Conservation (phyloP, 345 rosid species). For the Hibiscus tridactylites region DNA sequence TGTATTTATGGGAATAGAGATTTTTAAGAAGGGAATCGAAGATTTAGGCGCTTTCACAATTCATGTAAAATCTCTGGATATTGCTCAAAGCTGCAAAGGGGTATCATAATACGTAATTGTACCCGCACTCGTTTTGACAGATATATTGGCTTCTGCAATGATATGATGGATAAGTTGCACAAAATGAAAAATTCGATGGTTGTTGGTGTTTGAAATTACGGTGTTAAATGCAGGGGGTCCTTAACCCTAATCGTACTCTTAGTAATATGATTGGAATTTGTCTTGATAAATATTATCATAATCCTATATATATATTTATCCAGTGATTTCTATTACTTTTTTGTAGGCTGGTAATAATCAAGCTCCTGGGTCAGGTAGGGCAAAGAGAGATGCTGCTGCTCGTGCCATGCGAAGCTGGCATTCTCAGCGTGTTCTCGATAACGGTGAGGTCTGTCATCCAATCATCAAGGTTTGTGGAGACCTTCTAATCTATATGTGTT, state of each 20-base stretch:
- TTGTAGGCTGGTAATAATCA: constrained; percentile 33
- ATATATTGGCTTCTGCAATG: background rate
- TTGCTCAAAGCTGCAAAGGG: background rate
- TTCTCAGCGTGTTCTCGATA: constrained; percentile 42
- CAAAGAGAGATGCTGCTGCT: constrained; percentile 64
- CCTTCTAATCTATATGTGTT: background rate
- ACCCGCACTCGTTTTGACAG: background rate
- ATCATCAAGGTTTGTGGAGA: constrained; percentile 31
- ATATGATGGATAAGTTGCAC: background rate
- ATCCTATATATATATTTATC: background rate
- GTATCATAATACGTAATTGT: background rate
- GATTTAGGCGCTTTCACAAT: background rate
- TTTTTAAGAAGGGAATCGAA: background rate
- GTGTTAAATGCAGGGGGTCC: background rate
- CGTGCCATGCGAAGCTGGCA: constrained; percentile 80
- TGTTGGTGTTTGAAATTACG: background rate
- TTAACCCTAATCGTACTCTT: background rate
- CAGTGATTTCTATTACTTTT: background rate
- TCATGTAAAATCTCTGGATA: background rate
- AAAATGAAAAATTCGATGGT: background rate
- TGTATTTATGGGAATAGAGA: background rate
- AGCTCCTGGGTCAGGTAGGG: constrained; percentile 47
- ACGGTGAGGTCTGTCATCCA: constrained; percentile 56
- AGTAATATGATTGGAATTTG: too few species aligned
- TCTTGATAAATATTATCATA: too few species aligned